Evolutionary conservation across 1,139 yeast genomes (phyloP), one percentile per base, ranked within the genome.

Genomic region (Protomyces pachydermus): DNA sequence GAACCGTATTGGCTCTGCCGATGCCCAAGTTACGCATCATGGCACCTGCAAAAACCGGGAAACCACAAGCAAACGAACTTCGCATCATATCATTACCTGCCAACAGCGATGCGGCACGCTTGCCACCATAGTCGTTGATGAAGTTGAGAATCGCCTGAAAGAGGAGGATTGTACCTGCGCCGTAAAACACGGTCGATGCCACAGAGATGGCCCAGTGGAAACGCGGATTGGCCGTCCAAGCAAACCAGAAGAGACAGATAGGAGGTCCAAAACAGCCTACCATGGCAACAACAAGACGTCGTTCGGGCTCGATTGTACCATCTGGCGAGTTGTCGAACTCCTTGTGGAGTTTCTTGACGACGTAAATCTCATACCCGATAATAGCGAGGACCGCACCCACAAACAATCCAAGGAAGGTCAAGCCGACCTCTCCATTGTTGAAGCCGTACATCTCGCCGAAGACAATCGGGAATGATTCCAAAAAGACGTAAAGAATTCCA

Each of bases 181-280:
- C 95, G 72, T 88, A 87, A 42, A 91, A 88, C 52, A 84, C 80
- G 67, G 91, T 93, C 0, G 91, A 84, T 35, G 86, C 82, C 35
- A 84, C 77, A 18, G 95, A 91, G 12, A 84, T 88, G 79, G 87
- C 84, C 91, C 91, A 88, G 73, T 87, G 93, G 38, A 88, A 83
- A 4, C 71, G 68, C 10, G 67, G 65, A 71, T 83, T 80, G 10
- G 88, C 82, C 2, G 91, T 81, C 95, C 95, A 88, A 12, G 87
- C 95, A 67, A 87, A 79, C 95, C 95, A 88, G 74, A 88, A 88
- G 66, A 88, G 78, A 0, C 89, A 80, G 56, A 84, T 78, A 20
- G 91, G 91, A 67, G 88, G 77, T 18, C 82, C 80, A 35, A 86
- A 73, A 1, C 90, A 85, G 54, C 89, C 91, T 57, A 81, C 73